phyloP scores from a whole-genome alignment of 306 rosid genomes.

The Quillaja saponaria region DNA sequence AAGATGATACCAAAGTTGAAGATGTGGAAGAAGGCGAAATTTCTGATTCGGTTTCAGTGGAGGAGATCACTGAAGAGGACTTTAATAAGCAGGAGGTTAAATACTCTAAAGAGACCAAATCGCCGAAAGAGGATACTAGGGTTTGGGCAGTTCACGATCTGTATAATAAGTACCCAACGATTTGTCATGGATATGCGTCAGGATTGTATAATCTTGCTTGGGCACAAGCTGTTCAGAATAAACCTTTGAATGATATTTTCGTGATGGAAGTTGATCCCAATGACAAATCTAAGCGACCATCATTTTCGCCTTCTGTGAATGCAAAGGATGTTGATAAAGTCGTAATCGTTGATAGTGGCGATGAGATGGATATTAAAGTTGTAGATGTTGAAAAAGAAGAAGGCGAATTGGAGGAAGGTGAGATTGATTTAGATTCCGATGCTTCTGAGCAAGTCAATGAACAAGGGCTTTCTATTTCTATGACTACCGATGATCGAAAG shows the following conservation, averaged over 20 bases:
- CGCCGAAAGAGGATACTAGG: conserved; percentile 47
- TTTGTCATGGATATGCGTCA: conserved; percentile 61
- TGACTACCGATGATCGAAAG: too few species aligned
- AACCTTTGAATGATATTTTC: conserved; percentile 72
- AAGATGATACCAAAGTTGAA: conserved; percentile 45
- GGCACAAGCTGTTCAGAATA: conserved; percentile 97
- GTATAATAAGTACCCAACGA: conserved; percentile 58
- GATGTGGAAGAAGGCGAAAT: conserved; percentile 98
- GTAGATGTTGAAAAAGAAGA: conserved; percentile 72
- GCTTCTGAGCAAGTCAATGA: not conserved
- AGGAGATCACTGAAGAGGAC: conserved; percentile 87
- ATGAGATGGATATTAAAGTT: conserved; percentile 38
- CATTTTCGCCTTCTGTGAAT: conserved; percentile 28
- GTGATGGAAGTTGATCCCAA: conserved; percentile 61
- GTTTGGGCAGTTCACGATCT: conserved; percentile 78
- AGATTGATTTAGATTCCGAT: conserved; percentile 77
- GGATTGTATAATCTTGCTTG: conserved; percentile 83
- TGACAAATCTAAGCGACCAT: conserved; percentile 37
- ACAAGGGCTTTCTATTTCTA: not conserved
- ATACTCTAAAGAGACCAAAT: conserved; percentile 34
- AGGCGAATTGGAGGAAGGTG: conserved; percentile 99
- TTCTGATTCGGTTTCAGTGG: conserved; percentile 85
- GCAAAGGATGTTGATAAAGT: conserved; percentile 34
- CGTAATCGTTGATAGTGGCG: conserved; percentile 39
- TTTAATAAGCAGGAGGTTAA: conserved; percentile 63